These are phyloP conservation scores for Diaporthe caulivora DNA, from an alignment of 2,329 filamentous ascomycete species.

Conservation along the genomic window DNA sequence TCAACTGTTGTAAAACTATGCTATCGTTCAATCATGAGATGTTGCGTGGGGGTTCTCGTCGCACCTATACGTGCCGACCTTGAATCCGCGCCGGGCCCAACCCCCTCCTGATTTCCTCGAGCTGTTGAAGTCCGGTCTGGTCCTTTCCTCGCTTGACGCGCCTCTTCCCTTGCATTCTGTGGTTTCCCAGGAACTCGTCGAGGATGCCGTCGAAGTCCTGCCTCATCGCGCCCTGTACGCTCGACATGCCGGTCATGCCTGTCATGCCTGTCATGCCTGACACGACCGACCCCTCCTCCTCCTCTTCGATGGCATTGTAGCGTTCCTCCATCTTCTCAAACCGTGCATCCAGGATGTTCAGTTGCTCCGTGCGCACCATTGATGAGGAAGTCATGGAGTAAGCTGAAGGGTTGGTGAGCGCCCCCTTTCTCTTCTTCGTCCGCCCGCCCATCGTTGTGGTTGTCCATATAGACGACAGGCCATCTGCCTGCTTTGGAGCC, in stretches of 20 bases:
- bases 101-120: conserved; percentile 88
- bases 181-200: conserved; percentile 89
- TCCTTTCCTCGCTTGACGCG: conserved; percentile 83
- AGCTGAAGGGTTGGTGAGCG: conserved; percentile 87
- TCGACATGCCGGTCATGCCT: conserved; percentile 73
- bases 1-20: conserved; percentile 7
- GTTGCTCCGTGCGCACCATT: conserved; percentile 88
- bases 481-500: conserved; percentile 68
- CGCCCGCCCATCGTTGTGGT: conserved; percentile 84
- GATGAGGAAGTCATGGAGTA: conserved; percentile 99
- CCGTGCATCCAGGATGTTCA: conserved; percentile 85
- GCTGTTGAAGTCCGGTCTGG: conserved; percentile 85
- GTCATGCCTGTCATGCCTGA: conserved; percentile 72
- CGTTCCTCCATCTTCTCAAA: conserved; percentile 93
- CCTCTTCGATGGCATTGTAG: conserved; percentile 67
- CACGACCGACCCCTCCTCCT: conserved; percentile 64
- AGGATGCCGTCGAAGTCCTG: conserved; percentile 90
- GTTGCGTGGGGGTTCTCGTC: background rate
- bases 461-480: conserved; percentile 79
- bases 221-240: conserved; percentile 75
- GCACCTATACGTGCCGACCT: conserved; percentile 30
- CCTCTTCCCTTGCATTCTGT: conserved; percentile 79
- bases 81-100: conserved; percentile 80
- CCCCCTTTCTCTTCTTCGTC: conserved; percentile 95
- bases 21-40: conserved; percentile 28